Percentiles rank a stretch among this genome's conserved stretches.
Conservation (phyloP, 2,329 filamentous ascomycete genomes). For the Venturia carpophila region DNA sequence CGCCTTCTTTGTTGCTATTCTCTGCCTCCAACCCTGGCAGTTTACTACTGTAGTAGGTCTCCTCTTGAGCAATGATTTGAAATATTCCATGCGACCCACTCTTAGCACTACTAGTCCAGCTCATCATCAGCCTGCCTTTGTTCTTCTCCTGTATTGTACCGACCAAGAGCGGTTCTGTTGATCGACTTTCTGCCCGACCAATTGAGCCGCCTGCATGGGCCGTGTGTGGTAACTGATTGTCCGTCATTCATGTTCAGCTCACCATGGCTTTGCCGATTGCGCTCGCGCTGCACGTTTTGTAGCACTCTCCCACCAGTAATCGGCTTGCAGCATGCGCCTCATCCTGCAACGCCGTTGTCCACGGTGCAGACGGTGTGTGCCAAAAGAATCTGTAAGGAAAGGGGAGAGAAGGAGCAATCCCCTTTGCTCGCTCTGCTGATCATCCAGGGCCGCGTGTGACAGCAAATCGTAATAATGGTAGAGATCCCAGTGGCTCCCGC, state of each 20-base stretch:
- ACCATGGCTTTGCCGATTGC: background rate
- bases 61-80: background rate
- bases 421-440: background rate
- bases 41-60: too few species aligned
- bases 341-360: background rate
- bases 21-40: background rate
- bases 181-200: background rate
- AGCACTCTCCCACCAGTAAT: background rate
- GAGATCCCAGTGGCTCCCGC: background rate
- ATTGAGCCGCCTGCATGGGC: background rate
- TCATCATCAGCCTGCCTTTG: background rate
- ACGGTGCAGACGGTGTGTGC: background rate
- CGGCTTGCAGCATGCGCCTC: constrained; percentile 5
- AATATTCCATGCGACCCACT: background rate
- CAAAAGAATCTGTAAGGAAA: background rate
- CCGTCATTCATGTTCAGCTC: constrained; percentile 9
- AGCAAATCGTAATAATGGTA: background rate
- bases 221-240: background rate
- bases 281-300: background rate
- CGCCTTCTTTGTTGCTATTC: background rate
- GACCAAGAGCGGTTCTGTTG: background rate
- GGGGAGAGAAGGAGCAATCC: background rate
- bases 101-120: background rate
- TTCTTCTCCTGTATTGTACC: background rate
- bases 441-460: background rate